Evolutionary conservation across 306 rosid species (phyloP).

Genomic region (Dalbergia oliveri): DNA sequence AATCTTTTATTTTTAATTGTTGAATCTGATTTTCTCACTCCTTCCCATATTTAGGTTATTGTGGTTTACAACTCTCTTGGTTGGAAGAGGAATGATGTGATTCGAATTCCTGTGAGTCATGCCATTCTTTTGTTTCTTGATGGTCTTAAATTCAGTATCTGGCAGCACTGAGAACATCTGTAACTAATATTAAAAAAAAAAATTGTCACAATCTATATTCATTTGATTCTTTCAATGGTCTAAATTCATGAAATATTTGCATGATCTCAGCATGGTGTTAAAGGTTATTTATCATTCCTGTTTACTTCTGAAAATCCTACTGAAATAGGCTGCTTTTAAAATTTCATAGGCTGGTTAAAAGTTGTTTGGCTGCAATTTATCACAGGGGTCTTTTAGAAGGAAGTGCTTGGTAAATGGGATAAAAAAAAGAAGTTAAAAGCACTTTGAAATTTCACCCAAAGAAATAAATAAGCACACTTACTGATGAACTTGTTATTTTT

Average conservation of each 20-base stretch:
- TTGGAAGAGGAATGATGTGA: slow-evolving; percentile 82
- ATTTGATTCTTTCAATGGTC: slow-evolving; percentile 29
- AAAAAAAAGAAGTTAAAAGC: background rate
- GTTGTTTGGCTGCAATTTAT: background rate
- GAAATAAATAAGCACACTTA: background rate
- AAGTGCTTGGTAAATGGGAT: slow-evolving; percentile 1
- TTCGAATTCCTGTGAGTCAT: slow-evolving; percentile 85
- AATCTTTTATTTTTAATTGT: slow-evolving; percentile 12
- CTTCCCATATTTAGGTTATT: slow-evolving; percentile 57
- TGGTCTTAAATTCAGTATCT: slow-evolving; percentile 18
- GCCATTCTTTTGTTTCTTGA: slow-evolving; percentile 24
- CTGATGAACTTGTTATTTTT: background rate
- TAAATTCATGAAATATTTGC: slow-evolving; percentile 27
- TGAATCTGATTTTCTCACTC: slow-evolving; percentile 28
- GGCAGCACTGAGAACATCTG: slow-evolving; percentile 9
- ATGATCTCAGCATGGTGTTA: slow-evolving; percentile 12
- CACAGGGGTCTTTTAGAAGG: background rate
- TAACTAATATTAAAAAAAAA: slow-evolving; percentile 7
- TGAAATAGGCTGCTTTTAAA: background rate
- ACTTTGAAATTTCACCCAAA: background rate
- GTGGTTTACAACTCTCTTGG: slow-evolving; percentile 86
- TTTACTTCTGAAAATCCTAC: slow-evolving; percentile 26
- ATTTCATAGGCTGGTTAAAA: background rate
- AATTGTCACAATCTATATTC: background rate
- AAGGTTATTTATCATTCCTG: slow-evolving; percentile 8